Evolutionary conservation across 495 filamentous ascomycete species (phyloP).

Genomic region (Penicillium manginii): DNA sequence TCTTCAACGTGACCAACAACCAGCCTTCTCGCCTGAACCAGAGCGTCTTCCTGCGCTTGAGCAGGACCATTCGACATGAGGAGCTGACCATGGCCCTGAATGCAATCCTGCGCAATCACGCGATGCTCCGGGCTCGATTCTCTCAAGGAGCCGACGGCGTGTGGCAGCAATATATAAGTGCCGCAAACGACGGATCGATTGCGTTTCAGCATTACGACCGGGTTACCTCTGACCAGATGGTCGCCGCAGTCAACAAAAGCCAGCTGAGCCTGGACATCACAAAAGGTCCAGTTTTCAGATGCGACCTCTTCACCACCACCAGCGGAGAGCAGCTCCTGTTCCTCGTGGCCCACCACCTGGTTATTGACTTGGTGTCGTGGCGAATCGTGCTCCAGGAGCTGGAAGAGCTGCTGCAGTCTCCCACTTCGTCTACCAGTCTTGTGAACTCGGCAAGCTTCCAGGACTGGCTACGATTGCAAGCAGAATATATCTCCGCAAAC

Average conservation of each 20-base stretch:
- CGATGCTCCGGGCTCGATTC: constrained; percentile 73
- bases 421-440: constrained; percentile 65
- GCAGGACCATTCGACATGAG: constrained; percentile 48
- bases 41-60: constrained; percentile 65
- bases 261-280: constrained; percentile 44
- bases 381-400: constrained; percentile 68
- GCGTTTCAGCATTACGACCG: too few species aligned
- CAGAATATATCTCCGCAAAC: too few species aligned
- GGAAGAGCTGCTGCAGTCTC: constrained; percentile 63
- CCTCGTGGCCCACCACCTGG: constrained; percentile 67
- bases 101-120: constrained; percentile 62
- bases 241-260: constrained; percentile 42
- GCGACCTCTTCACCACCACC: constrained; percentile 56
- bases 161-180: too few species aligned
- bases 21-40: constrained; percentile 59
- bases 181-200: too few species aligned
- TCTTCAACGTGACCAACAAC: constrained; percentile 65
- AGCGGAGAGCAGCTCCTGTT: constrained; percentile 61
- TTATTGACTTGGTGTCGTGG: constrained; percentile 74
- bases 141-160: constrained; percentile 41
- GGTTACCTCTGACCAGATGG: too few species aligned
- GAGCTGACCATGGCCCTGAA: constrained; percentile 57
- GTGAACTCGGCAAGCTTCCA: too few species aligned
- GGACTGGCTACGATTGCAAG: too few species aligned
- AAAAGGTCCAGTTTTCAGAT: too few species aligned